Conservation (phyloP, 2,329 filamentous ascomycete species). For the Colletotrichum navitas region DNA sequence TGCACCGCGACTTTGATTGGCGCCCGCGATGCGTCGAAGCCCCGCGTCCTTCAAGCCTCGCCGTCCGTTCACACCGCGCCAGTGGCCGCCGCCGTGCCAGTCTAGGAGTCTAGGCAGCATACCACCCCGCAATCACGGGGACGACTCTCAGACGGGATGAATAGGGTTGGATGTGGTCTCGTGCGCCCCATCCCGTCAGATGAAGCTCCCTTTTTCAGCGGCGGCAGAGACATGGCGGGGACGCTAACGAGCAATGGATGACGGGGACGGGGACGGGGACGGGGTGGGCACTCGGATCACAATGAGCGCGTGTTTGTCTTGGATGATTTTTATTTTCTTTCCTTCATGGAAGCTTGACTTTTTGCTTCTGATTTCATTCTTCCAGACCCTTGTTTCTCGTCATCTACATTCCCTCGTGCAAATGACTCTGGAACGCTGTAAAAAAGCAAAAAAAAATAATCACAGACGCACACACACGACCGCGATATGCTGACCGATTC, state of each 20-base stretch:
- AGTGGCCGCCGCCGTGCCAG: neutral
- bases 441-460: neutral
- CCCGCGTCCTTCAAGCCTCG: neutral
- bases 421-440: slow-evolving; percentile 7
- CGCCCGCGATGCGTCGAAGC: slow-evolving; percentile 19
- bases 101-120: neutral
- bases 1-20: slow-evolving; percentile 12
- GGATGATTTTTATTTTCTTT: neutral
- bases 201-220: neutral
- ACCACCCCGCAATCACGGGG: slow-evolving; percentile 21
- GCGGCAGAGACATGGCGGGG: neutral
- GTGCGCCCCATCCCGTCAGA: slow-evolving; percentile 20
- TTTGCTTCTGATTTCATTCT: slow-evolving; percentile 11
- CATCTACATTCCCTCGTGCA: neutral
- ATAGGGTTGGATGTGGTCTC: slow-evolving; percentile 15
- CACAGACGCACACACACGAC: neutral
- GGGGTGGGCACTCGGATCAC: neutral
- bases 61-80: neutral
- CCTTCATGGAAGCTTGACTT: neutral
- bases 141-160: neutral
- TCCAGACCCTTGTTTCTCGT: neutral
- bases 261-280: neutral
- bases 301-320: neutral
- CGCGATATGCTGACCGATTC: neutral
- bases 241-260: no score